Percentiles rank a stretch among this genome's conserved stretches.
These are phyloP conservation scores for Phytophthora hibernalis DNA, from an alignment of 352 stramenopile species.

Conservation along the genomic window DNA sequence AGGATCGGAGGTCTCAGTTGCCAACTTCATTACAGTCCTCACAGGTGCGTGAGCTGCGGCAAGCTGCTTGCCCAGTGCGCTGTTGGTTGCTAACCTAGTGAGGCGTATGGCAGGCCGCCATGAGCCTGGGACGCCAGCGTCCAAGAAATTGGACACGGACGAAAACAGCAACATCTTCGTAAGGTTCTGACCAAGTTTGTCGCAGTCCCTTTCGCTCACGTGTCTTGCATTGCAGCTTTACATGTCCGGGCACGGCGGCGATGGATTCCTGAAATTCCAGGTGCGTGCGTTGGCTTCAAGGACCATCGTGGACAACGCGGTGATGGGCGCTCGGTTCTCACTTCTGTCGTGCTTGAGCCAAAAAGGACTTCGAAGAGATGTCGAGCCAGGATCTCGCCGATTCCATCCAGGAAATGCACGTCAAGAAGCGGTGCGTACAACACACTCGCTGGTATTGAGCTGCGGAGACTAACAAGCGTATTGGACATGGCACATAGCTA, in stretches of 20 bases:
- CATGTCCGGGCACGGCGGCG: conserved; percentile 96
- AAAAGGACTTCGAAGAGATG: conserved; percentile 97
- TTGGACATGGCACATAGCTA: conserved; percentile 61
- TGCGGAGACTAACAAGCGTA: background rate
- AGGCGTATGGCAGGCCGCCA: conserved; percentile 68
- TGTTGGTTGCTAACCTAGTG: background rate
- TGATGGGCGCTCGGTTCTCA: conserved; percentile 21
- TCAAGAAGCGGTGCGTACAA: conserved; percentile 80
- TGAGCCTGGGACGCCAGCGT: conserved; percentile 86
- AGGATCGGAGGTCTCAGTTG: conserved; percentile 96
- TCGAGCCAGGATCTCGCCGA: conserved; percentile 94
- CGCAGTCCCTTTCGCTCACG: conserved; percentile 38
- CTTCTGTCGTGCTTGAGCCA: conserved; percentile 12
- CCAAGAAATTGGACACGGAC: conserved; percentile 90
- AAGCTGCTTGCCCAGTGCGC: background rate
- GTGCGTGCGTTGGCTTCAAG: conserved; percentile 28
- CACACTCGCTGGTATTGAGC: background rate
- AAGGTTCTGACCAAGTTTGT: conserved; percentile 45
- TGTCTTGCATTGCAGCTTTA: conserved; percentile 62
- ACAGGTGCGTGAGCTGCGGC: conserved; percentile 54
- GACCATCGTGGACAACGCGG: conserved; percentile 3
- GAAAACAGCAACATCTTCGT: conserved; percentile 92
- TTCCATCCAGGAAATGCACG: conserved; percentile 95
- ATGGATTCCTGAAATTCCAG: conserved; percentile 99
- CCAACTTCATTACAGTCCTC: conserved; percentile 96